Conservation (phyloP, 108 stramenopile genomes). For the Stephanodiscus triporus region DNA sequence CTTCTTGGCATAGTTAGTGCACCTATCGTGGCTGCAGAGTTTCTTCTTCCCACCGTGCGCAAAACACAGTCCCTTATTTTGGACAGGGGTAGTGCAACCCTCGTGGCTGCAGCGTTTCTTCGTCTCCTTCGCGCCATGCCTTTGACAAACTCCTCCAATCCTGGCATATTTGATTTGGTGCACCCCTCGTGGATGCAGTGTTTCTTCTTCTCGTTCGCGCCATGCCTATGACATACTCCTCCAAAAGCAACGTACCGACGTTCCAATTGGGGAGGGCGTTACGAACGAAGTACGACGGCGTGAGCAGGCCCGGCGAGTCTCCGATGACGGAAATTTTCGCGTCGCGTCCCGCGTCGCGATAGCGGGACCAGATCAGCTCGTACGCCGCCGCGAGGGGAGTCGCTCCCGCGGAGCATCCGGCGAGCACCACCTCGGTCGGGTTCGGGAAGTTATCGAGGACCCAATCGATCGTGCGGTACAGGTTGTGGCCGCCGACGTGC, state of each 20-base stretch:
- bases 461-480: slow-evolving; percentile 45
- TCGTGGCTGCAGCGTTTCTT: too few species aligned
- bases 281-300: slow-evolving; percentile 53
- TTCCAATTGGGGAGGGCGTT: slow-evolving; percentile 53
- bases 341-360: slow-evolving; percentile 16
- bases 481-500: slow-evolving; percentile 54
- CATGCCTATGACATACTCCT: too few species aligned
- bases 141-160: too few species aligned
- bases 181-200: too few species aligned
- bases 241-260: slow-evolving; percentile 37
- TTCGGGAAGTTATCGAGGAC: slow-evolving; percentile 53
- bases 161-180: too few species aligned
- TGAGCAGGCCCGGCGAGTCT: slow-evolving; percentile 59
- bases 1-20: too few species aligned
- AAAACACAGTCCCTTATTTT: too few species aligned
- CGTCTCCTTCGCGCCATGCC: too few species aligned
- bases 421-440: slow-evolving; percentile 45
- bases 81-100: too few species aligned
- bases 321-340: slow-evolving; percentile 39
- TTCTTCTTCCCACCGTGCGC: too few species aligned
- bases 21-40: too few species aligned
- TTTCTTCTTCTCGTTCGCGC: too few species aligned
- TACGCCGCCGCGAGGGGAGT: slow-evolving; percentile 56
- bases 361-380: slow-evolving; percentile 45
- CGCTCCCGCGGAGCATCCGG: slow-evolving; percentile 64